A percentile compares a stretch with the other conserved stretches of the same genome.
Conservation (phyloP, 2,329 filamentous ascomycete genomes). For the Talaromyces sp. region DNA sequence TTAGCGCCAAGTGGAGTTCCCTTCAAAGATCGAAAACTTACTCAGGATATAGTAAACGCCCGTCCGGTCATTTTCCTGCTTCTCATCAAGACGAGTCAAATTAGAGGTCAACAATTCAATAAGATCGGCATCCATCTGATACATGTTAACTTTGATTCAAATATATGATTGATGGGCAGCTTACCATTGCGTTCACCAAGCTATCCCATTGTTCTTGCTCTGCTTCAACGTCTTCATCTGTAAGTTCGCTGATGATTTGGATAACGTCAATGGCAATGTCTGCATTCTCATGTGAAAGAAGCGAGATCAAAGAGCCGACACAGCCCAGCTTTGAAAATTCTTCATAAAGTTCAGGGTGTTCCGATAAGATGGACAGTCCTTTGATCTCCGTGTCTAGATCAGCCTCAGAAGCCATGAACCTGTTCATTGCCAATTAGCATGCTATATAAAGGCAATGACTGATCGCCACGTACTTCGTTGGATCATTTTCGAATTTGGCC, state of each 20-base stretch:
- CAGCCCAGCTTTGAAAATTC: constrained; percentile 79
- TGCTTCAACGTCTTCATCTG: constrained; percentile 87
- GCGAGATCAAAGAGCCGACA: constrained; percentile 71
- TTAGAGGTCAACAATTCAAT: constrained; percentile 53
- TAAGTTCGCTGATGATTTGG: constrained; percentile 86
- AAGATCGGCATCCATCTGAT: constrained; percentile 45
- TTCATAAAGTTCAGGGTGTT: constrained; percentile 80
- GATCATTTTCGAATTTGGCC: constrained; percentile 78
- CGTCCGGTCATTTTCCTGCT: constrained; percentile 69
- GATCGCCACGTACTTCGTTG: constrained; percentile 63
- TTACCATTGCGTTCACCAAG: constrained; percentile 66
- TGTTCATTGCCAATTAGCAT: constrained; percentile 28
- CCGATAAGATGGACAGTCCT: constrained; percentile 78
- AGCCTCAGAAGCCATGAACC: constrained; percentile 79
- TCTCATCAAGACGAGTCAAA: constrained; percentile 78
- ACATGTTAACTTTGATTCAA: constrained; percentile 17
- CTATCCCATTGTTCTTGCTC: constrained; percentile 78
- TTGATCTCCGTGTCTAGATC: constrained; percentile 90
- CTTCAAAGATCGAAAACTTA: constrained; percentile 20
- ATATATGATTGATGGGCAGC: background rate
- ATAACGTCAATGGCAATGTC: constrained; percentile 92
- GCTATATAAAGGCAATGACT: background rate
- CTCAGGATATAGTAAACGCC: constrained; percentile 84
- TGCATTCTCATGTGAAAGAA: constrained; percentile 93
- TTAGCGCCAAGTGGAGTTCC: constrained; percentile 15